Conservation (phyloP, 495 filamentous ascomycete species). For the Penicillium herquei region DNA sequence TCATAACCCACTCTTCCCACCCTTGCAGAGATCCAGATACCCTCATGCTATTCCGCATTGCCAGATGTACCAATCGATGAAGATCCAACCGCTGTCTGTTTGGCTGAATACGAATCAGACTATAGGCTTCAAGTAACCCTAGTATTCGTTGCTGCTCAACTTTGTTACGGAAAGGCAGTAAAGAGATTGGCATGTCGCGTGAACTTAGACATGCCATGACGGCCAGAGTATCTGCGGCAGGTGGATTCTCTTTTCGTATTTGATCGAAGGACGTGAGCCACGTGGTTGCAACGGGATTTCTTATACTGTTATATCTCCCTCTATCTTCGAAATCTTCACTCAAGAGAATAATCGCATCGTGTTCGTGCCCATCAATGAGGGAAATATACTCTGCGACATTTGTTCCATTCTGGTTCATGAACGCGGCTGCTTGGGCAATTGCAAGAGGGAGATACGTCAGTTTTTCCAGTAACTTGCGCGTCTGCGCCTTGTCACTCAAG, state of each 20-base stretch:
- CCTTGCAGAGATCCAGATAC: neutral
- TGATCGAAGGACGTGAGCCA: slow-evolving; percentile 55
- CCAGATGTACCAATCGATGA: slow-evolving; percentile 27
- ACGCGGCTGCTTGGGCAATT: slow-evolving; percentile 43
- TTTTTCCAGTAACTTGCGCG: slow-evolving; percentile 19
- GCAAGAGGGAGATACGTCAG: slow-evolving; percentile 41
- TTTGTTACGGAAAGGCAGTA: slow-evolving; percentile 10
- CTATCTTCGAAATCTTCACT: slow-evolving; percentile 51
- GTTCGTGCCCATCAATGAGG: slow-evolving; percentile 41
- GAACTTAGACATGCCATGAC: slow-evolving; percentile 45
- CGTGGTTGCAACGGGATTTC: slow-evolving; percentile 54
- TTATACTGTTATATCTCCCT: slow-evolving; percentile 35
- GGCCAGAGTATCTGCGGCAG: slow-evolving; percentile 37
- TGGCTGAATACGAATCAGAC: slow-evolving; percentile 19
- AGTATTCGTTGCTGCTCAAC: slow-evolving; percentile 26
- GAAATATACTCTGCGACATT: slow-evolving; percentile 41
- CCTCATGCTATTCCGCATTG: slow-evolving; percentile 34
- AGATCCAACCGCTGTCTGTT: slow-evolving; percentile 4
- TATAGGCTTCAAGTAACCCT: slow-evolving; percentile 31
- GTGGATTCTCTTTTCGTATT: slow-evolving; percentile 28
- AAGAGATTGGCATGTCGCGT: slow-evolving; percentile 16
- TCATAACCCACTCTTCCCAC: slow-evolving; percentile 12
- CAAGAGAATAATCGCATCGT: slow-evolving; percentile 39
- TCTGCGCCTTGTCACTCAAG: slow-evolving; percentile 11
- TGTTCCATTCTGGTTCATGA: slow-evolving; percentile 41